These are phyloP conservation scores for Bidens hawaiensis DNA, from an alignment of 140 eudicot genomes.

Conservation along the genomic window DNA sequence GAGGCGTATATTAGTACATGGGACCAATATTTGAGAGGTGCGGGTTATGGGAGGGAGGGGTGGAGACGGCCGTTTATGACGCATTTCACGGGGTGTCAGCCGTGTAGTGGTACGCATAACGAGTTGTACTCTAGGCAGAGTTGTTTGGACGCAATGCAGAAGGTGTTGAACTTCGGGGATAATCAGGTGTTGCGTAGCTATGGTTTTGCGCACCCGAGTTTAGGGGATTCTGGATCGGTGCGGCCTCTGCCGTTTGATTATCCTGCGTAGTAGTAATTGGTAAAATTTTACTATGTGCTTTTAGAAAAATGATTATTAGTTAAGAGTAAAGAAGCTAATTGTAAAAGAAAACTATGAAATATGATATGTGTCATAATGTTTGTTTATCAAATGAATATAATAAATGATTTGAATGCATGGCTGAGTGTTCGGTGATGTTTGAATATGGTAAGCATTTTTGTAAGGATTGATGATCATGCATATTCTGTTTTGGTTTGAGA, in stretches of 20 bases:
- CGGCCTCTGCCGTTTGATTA: slow-evolving; percentile 13
- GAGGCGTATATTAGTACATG: slow-evolving; percentile 21
- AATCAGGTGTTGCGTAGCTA: slow-evolving; percentile 48
- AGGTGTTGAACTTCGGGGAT: slow-evolving; percentile 42
- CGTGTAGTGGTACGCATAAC: slow-evolving; percentile 47
- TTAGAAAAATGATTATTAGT: neutral
- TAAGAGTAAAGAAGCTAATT: neutral
- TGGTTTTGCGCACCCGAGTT: slow-evolving; percentile 24
- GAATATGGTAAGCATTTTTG: no score
- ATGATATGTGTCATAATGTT: neutral
- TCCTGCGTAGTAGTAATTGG: neutral
- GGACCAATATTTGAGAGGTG: slow-evolving; percentile 23
- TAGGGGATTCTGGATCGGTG: slow-evolving; percentile 15
- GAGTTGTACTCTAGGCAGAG: slow-evolving; percentile 22
- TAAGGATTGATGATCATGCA: no score
- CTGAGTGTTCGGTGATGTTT: no score
- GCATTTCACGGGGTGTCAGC: slow-evolving; percentile 57
- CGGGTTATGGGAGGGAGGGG: slow-evolving; percentile 20
- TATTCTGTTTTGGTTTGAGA: no score
- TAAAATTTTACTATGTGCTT: neutral
- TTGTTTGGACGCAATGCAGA: slow-evolving; percentile 36
- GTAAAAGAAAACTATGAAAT: neutral
- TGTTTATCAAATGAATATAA: neutral
- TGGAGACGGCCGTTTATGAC: slow-evolving; percentile 50
- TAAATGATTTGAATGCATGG: no score